phyloP scores from a whole-genome alignment of 1,139 yeast genomes.

The Geotrichum reessii region DNA sequence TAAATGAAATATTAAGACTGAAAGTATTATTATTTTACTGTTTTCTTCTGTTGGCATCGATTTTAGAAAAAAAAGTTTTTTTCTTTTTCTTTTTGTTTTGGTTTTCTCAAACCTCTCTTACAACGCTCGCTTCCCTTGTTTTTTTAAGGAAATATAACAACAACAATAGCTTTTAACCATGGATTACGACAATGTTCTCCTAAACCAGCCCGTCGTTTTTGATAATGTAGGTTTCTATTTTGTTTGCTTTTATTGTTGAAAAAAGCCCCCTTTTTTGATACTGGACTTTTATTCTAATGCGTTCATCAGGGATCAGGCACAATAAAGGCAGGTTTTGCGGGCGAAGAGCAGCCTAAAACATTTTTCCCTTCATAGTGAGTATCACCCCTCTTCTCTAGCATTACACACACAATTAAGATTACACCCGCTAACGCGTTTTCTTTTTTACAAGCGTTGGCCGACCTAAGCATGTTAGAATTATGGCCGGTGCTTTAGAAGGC shows the following conservation, averaged over 20 bases:
- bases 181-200: conserved; percentile 37
- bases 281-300: conserved; percentile 3
- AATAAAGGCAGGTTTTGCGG: conserved; percentile 88
- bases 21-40: not conserved
- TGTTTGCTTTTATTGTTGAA: not conserved
- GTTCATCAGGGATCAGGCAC: conserved; percentile 65
- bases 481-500: conserved; percentile 72
- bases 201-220: conserved; percentile 83
- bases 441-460: conserved; percentile 53
- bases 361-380: conserved; percentile 44
- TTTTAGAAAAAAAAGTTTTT: not conserved
- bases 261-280: too few species aligned
- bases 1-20: not conserved
- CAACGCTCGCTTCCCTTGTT: not conserved
- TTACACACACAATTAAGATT: conserved; percentile 22
- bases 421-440: conserved; percentile 31
- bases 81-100: not conserved
- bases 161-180: conserved; percentile 18
- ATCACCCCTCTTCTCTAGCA: conserved; percentile 11
- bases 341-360: conserved; percentile 73
- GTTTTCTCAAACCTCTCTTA: too few species aligned
- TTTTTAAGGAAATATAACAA: not conserved
- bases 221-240: conserved; percentile 49
- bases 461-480: conserved; percentile 75
- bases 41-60: not conserved